A percentile compares a stretch with the other conserved stretches of the same genome.
phyloP scores from a whole-genome alignment of 805 yeast genomes.

The Lipomyces lipofer region DNA sequence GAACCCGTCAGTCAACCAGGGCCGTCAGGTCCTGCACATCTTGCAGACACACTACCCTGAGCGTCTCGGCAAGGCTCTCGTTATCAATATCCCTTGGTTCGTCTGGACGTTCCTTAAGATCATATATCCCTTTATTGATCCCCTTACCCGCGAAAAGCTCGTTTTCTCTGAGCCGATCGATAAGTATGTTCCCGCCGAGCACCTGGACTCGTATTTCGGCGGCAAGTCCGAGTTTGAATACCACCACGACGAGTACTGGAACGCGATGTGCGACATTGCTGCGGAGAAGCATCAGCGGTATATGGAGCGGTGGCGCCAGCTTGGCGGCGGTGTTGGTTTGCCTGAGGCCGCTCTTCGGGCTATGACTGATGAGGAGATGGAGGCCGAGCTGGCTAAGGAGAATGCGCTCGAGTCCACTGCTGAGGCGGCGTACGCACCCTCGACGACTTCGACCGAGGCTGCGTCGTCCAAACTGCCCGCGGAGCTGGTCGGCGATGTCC shows the following conservation, averaged over 20 bases:
- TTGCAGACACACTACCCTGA: slow-evolving; percentile 98
- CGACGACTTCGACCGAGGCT: neutral
- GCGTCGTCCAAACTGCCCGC: slow-evolving; percentile 15
- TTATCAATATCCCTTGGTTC: slow-evolving; percentile 90
- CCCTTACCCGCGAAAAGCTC: slow-evolving; percentile 88
- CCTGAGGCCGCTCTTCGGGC: slow-evolving; percentile 80
- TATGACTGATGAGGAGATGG: slow-evolving; percentile 20
- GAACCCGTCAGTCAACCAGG: slow-evolving; percentile 85
- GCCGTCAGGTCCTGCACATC: slow-evolving; percentile 88
- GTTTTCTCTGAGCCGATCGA: slow-evolving; percentile 88
- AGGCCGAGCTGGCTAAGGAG: slow-evolving; percentile 11
- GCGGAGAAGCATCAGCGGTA: slow-evolving; percentile 60
- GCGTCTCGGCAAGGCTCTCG: slow-evolving; percentile 86
- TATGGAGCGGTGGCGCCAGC: slow-evolving; percentile 63
- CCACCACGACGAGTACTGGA: slow-evolving; percentile 79
- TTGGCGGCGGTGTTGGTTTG: slow-evolving; percentile 74
- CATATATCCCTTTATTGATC: slow-evolving; percentile 95
- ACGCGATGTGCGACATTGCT: slow-evolving; percentile 62
- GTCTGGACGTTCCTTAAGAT: slow-evolving; percentile 91
- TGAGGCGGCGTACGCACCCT: slow-evolving; percentile 4
- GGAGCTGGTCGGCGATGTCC: slow-evolving; percentile 16
- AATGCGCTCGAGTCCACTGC: slow-evolving; percentile 13
- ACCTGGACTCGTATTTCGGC: slow-evolving; percentile 80
- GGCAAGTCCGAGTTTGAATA: slow-evolving; percentile 85
- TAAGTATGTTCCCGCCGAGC: slow-evolving; percentile 76